phyloP scores from a whole-genome alignment of 2,329 filamentous ascomycete species.

The Helotiales sp. region DNA sequence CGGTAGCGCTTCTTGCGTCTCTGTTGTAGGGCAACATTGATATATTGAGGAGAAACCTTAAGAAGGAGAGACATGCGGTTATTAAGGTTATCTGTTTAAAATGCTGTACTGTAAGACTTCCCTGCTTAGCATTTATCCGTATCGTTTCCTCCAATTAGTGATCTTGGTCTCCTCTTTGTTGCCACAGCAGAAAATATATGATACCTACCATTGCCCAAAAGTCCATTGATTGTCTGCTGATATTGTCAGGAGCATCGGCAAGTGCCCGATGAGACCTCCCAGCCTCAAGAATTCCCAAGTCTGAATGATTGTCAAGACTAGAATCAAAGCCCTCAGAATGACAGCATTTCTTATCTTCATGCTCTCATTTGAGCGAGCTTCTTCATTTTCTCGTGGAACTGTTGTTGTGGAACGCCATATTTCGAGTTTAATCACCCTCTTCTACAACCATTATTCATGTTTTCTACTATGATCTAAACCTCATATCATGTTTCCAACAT shows the following conservation, averaged over 20 bases:
- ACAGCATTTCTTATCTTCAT: neutral
- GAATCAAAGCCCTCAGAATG: neutral
- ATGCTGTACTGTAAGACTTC: too few species aligned
- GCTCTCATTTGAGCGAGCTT: neutral
- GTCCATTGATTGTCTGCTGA: conserved; percentile 16
- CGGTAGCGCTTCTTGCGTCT: neutral
- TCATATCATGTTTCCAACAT: too few species aligned
- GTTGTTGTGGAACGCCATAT: too few species aligned
- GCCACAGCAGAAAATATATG: conserved; percentile 17
- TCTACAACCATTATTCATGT: too few species aligned
- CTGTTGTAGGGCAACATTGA: neutral
- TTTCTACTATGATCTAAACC: too few species aligned
- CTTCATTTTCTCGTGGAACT: neutral
- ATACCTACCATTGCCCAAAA: conserved; percentile 18
- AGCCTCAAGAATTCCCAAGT: conserved; percentile 15
- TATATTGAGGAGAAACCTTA: too few species aligned
- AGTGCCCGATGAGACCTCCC: conserved; percentile 8
- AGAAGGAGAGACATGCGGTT: too few species aligned
- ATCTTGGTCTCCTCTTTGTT: conserved; percentile 8
- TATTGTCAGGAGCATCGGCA: conserved; percentile 6
- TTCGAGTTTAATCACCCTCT: too few species aligned
- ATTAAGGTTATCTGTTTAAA: too few species aligned
- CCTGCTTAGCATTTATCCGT: too few species aligned
- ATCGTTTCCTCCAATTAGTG: too few species aligned
- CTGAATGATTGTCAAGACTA: conserved; percentile 13